Conservation (phyloP, 345 rosid genomes). For the Durio zibethinus region DNA sequence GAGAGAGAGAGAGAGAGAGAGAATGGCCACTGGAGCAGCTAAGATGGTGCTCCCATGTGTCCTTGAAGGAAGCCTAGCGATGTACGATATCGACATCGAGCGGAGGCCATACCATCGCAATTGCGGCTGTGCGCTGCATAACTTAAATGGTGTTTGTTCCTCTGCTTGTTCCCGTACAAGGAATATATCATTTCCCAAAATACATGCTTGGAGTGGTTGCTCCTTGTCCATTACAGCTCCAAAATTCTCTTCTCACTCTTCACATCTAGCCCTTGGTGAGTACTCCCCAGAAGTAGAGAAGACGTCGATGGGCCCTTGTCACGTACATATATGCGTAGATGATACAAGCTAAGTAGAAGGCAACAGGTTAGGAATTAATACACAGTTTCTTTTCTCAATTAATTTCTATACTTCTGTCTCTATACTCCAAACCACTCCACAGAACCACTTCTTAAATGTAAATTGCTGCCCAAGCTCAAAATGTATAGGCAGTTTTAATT, state of each 20-base stretch:
- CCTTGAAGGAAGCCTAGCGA: slow-evolving; percentile 20
- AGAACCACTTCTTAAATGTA: no score
- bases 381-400: background rate
- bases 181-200: slow-evolving; percentile 18
- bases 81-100: slow-evolving; percentile 12
- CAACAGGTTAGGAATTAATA: background rate
- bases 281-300: background rate
- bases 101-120: slow-evolving; percentile 44
- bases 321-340: background rate
- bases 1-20: no score
- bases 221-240: slow-evolving; percentile 20
- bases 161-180: slow-evolving; percentile 9
- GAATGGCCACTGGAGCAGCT: slow-evolving; percentile 23
- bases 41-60: slow-evolving; percentile 14
- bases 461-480: background rate
- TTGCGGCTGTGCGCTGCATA: slow-evolving; percentile 42
- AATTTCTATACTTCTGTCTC: background rate
- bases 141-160: slow-evolving; percentile 16
- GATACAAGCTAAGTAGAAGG: background rate
- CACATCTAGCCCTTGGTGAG: background rate
- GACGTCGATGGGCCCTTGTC: background rate
- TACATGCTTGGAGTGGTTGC: background rate
- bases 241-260: slow-evolving; percentile 19
- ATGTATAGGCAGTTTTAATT: background rate
- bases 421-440: no score